Conservation (phyloP, 805 yeast genomes). For the Wickerhamiella azyma region DNA sequence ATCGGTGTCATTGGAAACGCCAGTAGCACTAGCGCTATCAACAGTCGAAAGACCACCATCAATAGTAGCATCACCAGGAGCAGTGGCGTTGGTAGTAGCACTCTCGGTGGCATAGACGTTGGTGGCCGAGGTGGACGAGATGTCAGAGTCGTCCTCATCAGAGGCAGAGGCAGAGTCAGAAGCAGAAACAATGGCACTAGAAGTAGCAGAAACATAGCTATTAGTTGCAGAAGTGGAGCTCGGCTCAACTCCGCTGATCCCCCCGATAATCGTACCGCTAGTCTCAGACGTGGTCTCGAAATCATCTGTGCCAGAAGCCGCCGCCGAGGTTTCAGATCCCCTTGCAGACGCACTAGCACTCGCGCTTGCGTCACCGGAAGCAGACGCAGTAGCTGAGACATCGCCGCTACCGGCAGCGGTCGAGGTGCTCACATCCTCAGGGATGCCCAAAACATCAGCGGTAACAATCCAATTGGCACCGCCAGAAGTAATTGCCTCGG, state of each 20-base stretch:
- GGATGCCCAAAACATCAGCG: neutral
- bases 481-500: constrained; percentile 9
- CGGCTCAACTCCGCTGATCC: too few species aligned
- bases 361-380: constrained; percentile 1
- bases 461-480: constrained; percentile 7
- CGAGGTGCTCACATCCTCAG: neutral
- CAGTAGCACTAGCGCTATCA: neutral
- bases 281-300: constrained; percentile 9
- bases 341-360: constrained; percentile 8
- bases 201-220: too few species aligned
- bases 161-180: neutral
- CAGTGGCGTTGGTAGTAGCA: constrained; percentile 6
- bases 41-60: neutral
- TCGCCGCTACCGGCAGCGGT: neutral
- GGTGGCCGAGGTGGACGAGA: neutral
- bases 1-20: neutral
- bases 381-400: neutral
- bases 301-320: neutral
- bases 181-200: too few species aligned
- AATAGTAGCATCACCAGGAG: constrained; percentile 2
- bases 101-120: constrained; percentile 1
- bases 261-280: neutral
- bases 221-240: neutral
- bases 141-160: neutral
- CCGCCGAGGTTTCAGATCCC: constrained; percentile 6